These are phyloP conservation scores for Tylopilus cervinicoccineus DNA, from an alignment of 768 basidiomycete genomes.

Conservation along the genomic window DNA sequence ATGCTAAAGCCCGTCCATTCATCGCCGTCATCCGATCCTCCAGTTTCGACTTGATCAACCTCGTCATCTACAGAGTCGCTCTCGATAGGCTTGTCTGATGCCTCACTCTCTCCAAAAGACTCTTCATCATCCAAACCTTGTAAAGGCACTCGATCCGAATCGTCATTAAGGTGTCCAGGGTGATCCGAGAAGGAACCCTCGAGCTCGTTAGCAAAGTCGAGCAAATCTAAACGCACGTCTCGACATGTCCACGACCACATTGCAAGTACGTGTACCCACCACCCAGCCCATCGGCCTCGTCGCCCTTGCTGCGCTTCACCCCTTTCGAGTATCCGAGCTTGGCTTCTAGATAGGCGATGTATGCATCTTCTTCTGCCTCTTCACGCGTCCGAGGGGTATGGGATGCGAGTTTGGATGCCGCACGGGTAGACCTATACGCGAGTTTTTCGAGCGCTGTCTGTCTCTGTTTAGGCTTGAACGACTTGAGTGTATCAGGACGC, in stretches of 20 bases:
- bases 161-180: neutral
- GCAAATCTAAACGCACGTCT: constrained; percentile 40
- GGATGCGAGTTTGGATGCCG: neutral
- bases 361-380: constrained; percentile 74
- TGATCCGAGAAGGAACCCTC: constrained; percentile 6
- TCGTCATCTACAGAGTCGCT: neutral
- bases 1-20: constrained; percentile 39
- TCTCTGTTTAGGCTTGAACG: constrained; percentile 13
- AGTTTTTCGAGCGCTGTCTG: constrained; percentile 35
- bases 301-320: constrained; percentile 40
- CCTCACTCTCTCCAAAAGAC: constrained; percentile 3
- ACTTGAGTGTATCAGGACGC: neutral
- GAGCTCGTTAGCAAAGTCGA: constrained; percentile 44
- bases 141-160: neutral
- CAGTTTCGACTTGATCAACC: constrained; percentile 15
- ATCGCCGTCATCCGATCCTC: constrained; percentile 21
- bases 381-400: constrained; percentile 31
- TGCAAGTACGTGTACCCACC: constrained; percentile 44
- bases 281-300: constrained; percentile 78
- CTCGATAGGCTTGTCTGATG: neutral
- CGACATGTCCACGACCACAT: neutral
- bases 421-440: constrained; percentile 14
- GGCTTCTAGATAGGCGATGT: constrained; percentile 80
- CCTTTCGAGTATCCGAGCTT: constrained; percentile 57
- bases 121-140: neutral